Conservation (phyloP, 176 grass and related monocot species). For the Avena eriantha region DNA sequence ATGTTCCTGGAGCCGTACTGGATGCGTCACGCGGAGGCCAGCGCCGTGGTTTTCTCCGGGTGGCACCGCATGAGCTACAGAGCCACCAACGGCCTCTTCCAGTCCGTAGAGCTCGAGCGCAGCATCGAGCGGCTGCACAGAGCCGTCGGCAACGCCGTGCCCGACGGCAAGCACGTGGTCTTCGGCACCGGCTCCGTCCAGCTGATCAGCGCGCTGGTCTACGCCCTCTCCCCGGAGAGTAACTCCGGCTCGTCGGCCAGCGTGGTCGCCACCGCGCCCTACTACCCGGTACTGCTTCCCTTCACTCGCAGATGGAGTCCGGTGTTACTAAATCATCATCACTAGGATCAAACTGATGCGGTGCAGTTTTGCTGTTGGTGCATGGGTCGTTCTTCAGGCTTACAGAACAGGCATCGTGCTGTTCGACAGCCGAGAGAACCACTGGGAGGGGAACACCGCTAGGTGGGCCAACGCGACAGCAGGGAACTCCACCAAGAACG, state of each 20-base stretch:
- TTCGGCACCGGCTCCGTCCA: constrained; percentile 52
- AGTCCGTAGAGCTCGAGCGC: constrained; percentile 69
- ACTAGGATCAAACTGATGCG: not conserved
- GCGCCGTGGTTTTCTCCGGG: constrained; percentile 70
- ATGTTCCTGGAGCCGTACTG: constrained; percentile 89
- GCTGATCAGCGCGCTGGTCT: constrained; percentile 72
- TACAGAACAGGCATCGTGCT: constrained; percentile 39
- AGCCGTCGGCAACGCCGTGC: constrained; percentile 62
- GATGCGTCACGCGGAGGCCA: constrained; percentile 59
- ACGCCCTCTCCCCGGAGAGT: constrained; percentile 60
- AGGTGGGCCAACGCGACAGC: constrained; percentile 49
- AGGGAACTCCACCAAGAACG: not conserved
- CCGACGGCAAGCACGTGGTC: constrained; percentile 62
- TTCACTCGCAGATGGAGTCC: not conserved
- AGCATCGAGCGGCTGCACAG: constrained; percentile 62
- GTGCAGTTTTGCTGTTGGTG: not conserved
- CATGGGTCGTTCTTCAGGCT: constrained; percentile 22
- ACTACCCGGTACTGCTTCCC: constrained; percentile 41
- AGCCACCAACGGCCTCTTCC: constrained; percentile 17
- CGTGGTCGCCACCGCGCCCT: constrained; percentile 64
- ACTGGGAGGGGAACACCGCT: constrained; percentile 53
- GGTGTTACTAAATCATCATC: not conserved
- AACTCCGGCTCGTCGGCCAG: constrained; percentile 37
- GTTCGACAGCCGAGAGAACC: constrained; percentile 59
- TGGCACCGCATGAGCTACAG: constrained; percentile 77